Conservation (phyloP, 169 alveolate species). For the Plasmodium relictum region DNA sequence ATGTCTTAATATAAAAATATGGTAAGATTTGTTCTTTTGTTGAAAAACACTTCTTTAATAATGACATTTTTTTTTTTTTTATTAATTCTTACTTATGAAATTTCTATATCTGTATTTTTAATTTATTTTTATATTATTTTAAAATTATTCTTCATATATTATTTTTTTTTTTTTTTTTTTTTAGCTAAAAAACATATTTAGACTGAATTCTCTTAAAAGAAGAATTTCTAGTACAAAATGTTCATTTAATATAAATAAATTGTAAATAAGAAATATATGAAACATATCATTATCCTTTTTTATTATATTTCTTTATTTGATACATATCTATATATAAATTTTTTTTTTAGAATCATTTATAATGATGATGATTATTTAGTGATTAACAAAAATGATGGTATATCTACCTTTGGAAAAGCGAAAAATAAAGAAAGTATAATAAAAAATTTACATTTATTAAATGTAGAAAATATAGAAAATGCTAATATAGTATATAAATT, state of each 20-base stretch:
- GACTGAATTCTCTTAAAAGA: conserved; percentile 3
- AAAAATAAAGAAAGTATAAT: conserved; percentile 38
- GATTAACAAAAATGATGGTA: conserved; percentile 32
- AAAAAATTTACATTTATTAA: conserved; percentile 14
- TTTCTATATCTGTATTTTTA: no score
- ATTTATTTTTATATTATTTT: no score
- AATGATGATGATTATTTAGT: conserved; percentile 59
- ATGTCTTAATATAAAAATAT: no score
- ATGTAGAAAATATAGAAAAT: not conserved
- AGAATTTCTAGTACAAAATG: conserved; percentile 17
- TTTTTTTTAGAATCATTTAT: conserved; percentile 22
- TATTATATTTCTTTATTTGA: not conserved
- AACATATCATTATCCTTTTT: not conserved
- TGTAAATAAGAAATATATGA: conserved; percentile 13
- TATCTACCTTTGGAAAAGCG: conserved; percentile 45
- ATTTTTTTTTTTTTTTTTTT: conserved; percentile 26
- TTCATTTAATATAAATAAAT: conserved; percentile 13
- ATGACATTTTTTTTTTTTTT: no score
- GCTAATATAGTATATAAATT: conserved; percentile 30
- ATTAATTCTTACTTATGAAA: no score
- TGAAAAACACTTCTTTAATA: no score
- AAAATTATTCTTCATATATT: no score
- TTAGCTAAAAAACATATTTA: conserved; percentile 19
- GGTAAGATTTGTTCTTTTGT: no score
- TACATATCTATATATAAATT: not conserved